Conservation (phyloP, 2,329 filamentous ascomycete species). For the Taxawa tesnikishii region DNA sequence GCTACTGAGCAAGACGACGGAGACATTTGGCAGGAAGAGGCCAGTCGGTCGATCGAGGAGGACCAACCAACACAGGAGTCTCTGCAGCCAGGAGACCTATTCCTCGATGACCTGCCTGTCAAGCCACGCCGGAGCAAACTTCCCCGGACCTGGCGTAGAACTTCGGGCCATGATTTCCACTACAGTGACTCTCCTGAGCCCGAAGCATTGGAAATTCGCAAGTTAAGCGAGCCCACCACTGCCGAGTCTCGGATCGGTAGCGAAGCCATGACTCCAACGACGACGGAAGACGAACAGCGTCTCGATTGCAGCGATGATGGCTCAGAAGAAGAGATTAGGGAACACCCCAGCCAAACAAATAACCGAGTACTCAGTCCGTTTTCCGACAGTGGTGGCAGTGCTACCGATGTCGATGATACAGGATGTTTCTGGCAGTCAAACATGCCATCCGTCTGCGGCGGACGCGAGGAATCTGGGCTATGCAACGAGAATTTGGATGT, state of each 20-base stretch:
- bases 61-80: slow-evolving; percentile 3
- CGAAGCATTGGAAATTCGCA: slow-evolving; percentile 4
- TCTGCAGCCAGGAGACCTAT: slow-evolving; percentile 8
- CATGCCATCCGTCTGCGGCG: slow-evolving; percentile 12
- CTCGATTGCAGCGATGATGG: slow-evolving; percentile 1
- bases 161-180: slow-evolving; percentile 22
- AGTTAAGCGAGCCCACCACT: slow-evolving; percentile 6
- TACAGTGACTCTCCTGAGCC: slow-evolving; percentile 25
- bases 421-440: slow-evolving; percentile 18
- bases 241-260: slow-evolving; percentile 6
- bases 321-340: too few species aligned
- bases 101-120: slow-evolving; percentile 18
- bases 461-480: neutral
- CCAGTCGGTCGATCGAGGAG: slow-evolving; percentile 23
- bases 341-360: too few species aligned
- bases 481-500: too few species aligned
- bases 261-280: slow-evolving; percentile 21
- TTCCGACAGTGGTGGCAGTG: slow-evolving; percentile 7
- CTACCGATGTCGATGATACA: slow-evolving; percentile 13
- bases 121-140: slow-evolving; percentile 26
- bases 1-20: slow-evolving; percentile 11
- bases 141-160: slow-evolving; percentile 29
- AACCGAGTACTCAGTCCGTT: slow-evolving; percentile 8
- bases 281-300: slow-evolving; percentile 14
- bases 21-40: slow-evolving; percentile 37